Base-by-base conservation (phyloP, 441 rosid species). In the Pelargonium australe region DNA sequence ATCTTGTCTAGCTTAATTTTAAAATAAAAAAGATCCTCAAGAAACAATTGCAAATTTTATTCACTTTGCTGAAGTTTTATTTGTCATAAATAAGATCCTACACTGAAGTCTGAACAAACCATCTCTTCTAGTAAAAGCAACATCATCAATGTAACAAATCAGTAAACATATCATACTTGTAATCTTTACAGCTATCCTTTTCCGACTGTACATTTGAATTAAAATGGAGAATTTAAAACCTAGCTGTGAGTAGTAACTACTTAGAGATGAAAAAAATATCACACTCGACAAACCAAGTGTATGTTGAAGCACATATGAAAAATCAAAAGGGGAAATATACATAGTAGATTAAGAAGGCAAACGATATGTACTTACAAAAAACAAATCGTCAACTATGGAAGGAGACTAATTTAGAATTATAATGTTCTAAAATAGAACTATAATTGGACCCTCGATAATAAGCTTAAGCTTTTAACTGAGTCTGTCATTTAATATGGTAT, bases 81-180 rank as follows among this genome's bases (percentile, higher is more conserved):
- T 58, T 23, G 31, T 23, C 2, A 58, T 58, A 58, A 58, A 19
- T 19, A 58, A 58, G 20, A 58, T 20, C 19, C 31, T 58, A 58
- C 20, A 20, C 23, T 20, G 23, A 20, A 20, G 23, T 20, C n/a
- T 58, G 63, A 58, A 58, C 34, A 20, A 58, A 58, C 6, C 13
- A 58, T 19, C 20, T 58, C 62, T 19, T 17, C 1, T 20, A 58
- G 63, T 58, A 58, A 20, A 58, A 58, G 62, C 63, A 58, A 58
- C 20, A 3, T 23, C 31, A 58, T 20, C 34, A 20, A 58, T 6
- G 34, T 20, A 2, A 58, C 20, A 19, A 7, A 58, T 8, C 20
- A 11, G 34, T 20, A 20, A 58, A 58, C 63, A 19, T 12, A 10
- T 7, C n/a, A 47, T 58, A 12, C 20, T 28, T 58, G 11, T 58